Base-by-base conservation (phyloP, 2,329 filamentous ascomycete genomes). In the Malbranchea zuffiana region DNA sequence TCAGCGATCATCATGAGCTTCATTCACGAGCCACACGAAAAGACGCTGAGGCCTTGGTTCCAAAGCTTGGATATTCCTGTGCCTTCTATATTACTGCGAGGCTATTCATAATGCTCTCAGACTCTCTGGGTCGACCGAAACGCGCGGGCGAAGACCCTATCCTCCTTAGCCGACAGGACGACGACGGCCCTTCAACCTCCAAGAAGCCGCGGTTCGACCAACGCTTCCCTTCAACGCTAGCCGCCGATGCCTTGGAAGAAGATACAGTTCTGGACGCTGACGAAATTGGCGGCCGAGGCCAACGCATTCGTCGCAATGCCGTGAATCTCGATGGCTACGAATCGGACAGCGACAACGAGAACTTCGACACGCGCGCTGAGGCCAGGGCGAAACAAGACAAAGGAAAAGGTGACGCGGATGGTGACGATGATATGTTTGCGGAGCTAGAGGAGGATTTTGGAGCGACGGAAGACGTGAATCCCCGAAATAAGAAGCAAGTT, bases 251-350 rank as follows among this genome's bases (percentile, higher is more conserved):
- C 2, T 72, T 74, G 2, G 80, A 83, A 45, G 76, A 86, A 49
- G 41, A 45, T 23, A 75, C 76, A 0, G 73, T 88, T 18, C 73
- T 98, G 6, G 84, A 93, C 34, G 85, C 87, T 15, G 90, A 96
- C 54, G 87, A 95, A 25, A 95, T 96, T 46, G 86, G 87, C 11
- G 72, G 72, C 35, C 71, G 75, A 12, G 75, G 75, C 1, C 72
- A 75, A 20, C 73, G 77, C 26, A 83, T 85, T 1, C 94, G 94
- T 59, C 83, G 90, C 44, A 88, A 88, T 48, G 90, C 88, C 0
- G 83, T 98, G 38, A 95, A 96, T 53, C 77, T 98, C 26, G 90
- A 96, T 53, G 90, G 90, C 34, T 98, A 96, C 63, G 88, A 96
- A 49, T 90, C 82, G 6, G 90, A 98, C 60, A 77, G 72, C 40